A percentile compares a stretch with the other conserved stretches of the same genome.
These are phyloP conservation scores for Teratosphaeria viscida DNA, from an alignment of 2,329 filamentous ascomycete species.

Conservation along the genomic window DNA sequence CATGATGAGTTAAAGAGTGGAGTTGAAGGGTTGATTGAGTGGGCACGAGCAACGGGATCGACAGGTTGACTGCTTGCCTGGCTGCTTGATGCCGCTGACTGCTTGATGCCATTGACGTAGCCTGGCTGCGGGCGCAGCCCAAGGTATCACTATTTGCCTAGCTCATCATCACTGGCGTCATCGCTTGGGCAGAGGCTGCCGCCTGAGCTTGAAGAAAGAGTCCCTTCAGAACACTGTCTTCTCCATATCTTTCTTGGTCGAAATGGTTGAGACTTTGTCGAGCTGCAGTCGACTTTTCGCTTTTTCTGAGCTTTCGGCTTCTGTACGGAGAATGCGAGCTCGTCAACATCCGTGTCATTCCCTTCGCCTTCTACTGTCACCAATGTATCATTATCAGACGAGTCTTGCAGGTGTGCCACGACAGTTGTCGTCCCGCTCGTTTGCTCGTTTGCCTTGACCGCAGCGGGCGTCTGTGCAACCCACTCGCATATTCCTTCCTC, in stretches of 20 bases:
- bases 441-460: neutral
- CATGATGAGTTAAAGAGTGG: neutral
- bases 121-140: neutral
- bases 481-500: conserved; percentile 38
- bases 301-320: neutral
- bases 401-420: neutral
- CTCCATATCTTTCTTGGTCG: neutral
- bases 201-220: neutral
- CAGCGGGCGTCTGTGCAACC: conserved; percentile 31
- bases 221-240: neutral
- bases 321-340: neutral
- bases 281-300: neutral
- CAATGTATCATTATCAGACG: neutral
- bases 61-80: too few relatives aligned
- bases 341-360: neutral
- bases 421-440: neutral
- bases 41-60: neutral
- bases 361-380: neutral
- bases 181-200: neutral
- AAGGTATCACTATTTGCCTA: neutral
- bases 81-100: too few relatives aligned
- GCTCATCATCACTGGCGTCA: neutral
- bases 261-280: neutral
- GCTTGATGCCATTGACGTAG: neutral
- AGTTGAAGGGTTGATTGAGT: neutral